A percentile compares a stretch with the other conserved stretches of the same genome.
phyloP scores from a whole-genome alignment of 768 basidiomycete genomes.

The Mrakia frigida region DNA sequence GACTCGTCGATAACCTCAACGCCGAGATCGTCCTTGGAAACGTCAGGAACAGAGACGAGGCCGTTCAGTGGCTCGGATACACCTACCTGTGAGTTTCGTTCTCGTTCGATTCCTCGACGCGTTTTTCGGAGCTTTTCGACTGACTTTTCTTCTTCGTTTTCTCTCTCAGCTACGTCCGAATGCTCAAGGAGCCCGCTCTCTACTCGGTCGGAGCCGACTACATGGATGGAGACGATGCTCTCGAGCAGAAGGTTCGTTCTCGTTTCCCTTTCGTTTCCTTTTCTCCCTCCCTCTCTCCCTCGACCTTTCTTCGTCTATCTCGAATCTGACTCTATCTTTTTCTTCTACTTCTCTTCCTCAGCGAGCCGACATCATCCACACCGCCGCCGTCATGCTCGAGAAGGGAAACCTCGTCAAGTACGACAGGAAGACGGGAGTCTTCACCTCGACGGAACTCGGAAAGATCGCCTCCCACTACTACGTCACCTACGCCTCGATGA shows the following conservation, averaged over 20 bases:
- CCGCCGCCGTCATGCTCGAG: constrained; percentile 86
- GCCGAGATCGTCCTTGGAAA: constrained; percentile 95
- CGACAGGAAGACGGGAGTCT: constrained; percentile 75
- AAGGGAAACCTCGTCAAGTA: constrained; percentile 94
- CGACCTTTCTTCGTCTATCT: background rate
- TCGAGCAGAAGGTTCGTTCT: constrained; percentile 69
- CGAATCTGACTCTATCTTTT: background rate
- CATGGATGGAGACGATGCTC: constrained; percentile 69
- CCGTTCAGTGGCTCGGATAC: constrained; percentile 94
- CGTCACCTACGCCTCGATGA: constrained; percentile 92
- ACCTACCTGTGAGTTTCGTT: constrained; percentile 70
- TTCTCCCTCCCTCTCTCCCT: background rate
- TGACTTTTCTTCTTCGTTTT: constrained; percentile 2
- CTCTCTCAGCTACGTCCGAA: constrained; percentile 73
- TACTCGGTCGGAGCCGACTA: constrained; percentile 89
- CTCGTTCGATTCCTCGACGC: background rate
- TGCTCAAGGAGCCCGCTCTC: constrained; percentile 80
- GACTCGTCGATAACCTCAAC: constrained; percentile 90
- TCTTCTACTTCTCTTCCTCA: background rate
- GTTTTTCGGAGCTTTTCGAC: background rate
- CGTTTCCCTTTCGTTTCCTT: background rate
- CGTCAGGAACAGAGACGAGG: constrained; percentile 90
- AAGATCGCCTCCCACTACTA: constrained; percentile 94
- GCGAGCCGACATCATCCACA: constrained; percentile 72
- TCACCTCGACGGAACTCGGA: constrained; percentile 89